Base-by-base conservation (phyloP, 352 stramenopile genomes). In the Bremia lactucae region DNA sequence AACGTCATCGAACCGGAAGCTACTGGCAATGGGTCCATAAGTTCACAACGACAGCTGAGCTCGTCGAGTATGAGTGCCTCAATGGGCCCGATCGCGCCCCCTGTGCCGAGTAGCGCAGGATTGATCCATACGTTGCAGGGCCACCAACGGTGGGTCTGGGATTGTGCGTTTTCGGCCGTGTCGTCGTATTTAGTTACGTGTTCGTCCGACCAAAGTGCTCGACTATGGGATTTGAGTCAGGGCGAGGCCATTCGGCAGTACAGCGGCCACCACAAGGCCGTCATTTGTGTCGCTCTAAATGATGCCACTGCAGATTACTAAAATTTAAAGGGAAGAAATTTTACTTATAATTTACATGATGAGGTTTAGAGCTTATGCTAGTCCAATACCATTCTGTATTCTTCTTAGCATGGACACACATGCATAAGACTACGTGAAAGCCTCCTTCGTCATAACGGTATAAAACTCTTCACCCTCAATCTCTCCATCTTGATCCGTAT, bases 111-210 rank as follows among this genome's bases (percentile, higher is more conserved):
- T 39, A 65, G 62, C 19, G 70, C 53, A 36, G 62, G 68, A 14
- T 62, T 90, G 6, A 58, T 88, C 36, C 73, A 90, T 52, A 92
- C 80, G 40, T 59, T 91, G 28, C 73, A 88, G 45, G 73, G 83
- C 15, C 90, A 97, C 55, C 82, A 94, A 47, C 88, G 94, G 45
- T 99, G 96, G 96, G 96, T 99, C 8, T 98, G 95, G 94, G 95
- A 99, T 68, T 96, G 89, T 39, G 88, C 87, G 4, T 99, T 99
- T 74, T 97, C 84, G 34, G 95, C 95, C 7, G 96, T 99, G 47
- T 97, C 87, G 14, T 96, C 80, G 33, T 99, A 98, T 62, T 68
- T 99, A 26, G 94, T 98, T 14, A 98, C 95, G 2, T 83, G 74
- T 10, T 98, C 91, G 29, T 98, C 90, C 18, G 96, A 99, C 64